phyloP scores from a whole-genome alignment of 2,329 filamentous ascomycete species.

The Ophiostoma populinum region DNA sequence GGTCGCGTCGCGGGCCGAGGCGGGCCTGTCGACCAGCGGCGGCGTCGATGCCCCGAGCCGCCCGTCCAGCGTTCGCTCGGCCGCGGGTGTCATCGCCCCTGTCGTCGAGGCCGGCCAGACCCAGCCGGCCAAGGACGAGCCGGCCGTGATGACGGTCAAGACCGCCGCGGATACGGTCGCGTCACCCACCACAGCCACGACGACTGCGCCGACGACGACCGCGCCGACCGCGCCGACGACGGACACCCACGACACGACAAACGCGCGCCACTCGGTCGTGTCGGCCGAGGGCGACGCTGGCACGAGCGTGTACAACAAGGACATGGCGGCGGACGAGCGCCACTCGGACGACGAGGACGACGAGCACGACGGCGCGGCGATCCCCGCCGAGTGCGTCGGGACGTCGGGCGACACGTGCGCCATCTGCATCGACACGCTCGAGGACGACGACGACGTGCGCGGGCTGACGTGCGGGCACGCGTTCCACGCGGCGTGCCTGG shows the following conservation, averaged over 20 bases:
- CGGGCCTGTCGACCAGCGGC: constrained; percentile 69
- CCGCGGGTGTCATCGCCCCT: constrained; percentile 29
- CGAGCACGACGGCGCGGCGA: constrained; percentile 61
- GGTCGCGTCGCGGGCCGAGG: constrained; percentile 65
- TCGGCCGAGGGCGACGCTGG: constrained; percentile 8
- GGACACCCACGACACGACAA: not conserved
- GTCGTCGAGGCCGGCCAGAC: constrained; percentile 21
- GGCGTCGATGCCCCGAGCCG: constrained; percentile 64
- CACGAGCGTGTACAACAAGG: constrained; percentile 11
- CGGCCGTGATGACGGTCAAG: constrained; percentile 35
- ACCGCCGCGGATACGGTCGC: constrained; percentile 21
- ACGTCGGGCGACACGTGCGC: constrained; percentile 85
- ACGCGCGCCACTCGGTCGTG: not conserved
- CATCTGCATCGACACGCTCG: constrained; percentile 85
- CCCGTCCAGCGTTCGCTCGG: constrained; percentile 54
- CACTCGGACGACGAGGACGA: constrained; percentile 38
- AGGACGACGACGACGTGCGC: constrained; percentile 90
- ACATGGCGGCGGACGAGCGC: constrained; percentile 21
- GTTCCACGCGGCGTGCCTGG: constrained; percentile 89
- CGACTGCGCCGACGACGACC: not conserved
- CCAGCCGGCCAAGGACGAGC: constrained; percentile 51
- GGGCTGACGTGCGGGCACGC: constrained; percentile 93
- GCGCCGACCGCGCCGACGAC: not conserved
- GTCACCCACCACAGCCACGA: not conserved
- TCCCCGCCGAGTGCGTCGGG: constrained; percentile 64